A percentile compares a stretch with the other conserved stretches of the same genome.
Conservation (phyloP, 331 rosid species). For the Ulmus americana region DNA sequence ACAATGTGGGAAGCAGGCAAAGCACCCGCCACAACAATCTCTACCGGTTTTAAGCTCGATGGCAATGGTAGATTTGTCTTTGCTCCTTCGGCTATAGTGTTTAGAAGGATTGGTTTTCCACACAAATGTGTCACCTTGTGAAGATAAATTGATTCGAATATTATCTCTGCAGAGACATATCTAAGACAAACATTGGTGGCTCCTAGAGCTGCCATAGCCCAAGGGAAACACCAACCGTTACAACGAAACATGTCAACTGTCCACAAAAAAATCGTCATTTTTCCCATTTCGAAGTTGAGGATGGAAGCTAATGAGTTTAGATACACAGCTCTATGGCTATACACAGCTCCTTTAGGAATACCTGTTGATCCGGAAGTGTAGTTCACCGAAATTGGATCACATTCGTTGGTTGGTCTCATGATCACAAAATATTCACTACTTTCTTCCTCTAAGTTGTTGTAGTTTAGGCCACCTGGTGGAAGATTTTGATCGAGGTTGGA, state of each 20-base stretch:
- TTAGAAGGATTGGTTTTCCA: conserved; percentile 64
- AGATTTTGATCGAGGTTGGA: conserved; percentile 5
- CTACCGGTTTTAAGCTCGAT: conserved; percentile 30
- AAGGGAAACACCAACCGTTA: conserved; percentile 79
- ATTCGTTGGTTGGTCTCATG: conserved; percentile 34
- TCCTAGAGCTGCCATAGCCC: conserved; percentile 72
- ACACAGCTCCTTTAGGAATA: conserved; percentile 63
- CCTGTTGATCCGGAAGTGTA: conserved; percentile 88
- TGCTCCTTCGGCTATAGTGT: conserved; percentile 35
- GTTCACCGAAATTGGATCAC: conserved; percentile 64
- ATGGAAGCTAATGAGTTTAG: conserved; percentile 58
- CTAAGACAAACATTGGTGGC: conserved; percentile 64
- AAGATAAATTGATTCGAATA: conserved; percentile 42
- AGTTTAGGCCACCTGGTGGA: conserved; percentile 31
- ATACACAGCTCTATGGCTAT: conserved; percentile 67
- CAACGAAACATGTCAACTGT: conserved; percentile 95
- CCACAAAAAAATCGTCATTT: conserved; percentile 63
- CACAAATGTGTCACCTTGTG: conserved; percentile 65
- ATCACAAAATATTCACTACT: conserved; percentile 29
- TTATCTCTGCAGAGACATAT: conserved; percentile 34
- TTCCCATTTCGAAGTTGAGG: conserved; percentile 35
- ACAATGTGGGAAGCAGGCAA: conserved; percentile 43
- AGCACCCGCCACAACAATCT: conserved; percentile 60
- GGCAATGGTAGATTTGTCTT: conserved; percentile 17
- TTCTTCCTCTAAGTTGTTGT: conserved; percentile 33